Evolutionary conservation across 192 early-diverging fungal genomes (phyloP), one percentile per base, ranked within the genome.

Genomic region (Radiomyces spectabilis): DNA sequence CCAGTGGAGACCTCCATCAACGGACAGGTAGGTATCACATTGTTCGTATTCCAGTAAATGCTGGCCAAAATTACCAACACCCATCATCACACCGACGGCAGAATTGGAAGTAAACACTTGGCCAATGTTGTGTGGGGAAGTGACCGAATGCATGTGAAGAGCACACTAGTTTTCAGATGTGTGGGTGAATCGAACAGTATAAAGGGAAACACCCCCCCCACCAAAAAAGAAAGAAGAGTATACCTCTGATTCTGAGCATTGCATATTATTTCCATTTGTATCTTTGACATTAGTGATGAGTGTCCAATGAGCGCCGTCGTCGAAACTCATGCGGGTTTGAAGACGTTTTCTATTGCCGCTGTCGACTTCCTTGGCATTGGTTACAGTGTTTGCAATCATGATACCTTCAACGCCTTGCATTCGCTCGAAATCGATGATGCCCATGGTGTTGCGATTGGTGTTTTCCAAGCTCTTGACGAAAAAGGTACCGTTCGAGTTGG

Each of bases 341-440:
- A 98, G 55, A 26, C 72, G 54, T 56, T 93, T 85, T 15, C 55
- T 58, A 12, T 58, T 53, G 9, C 63, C 49, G 0, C 66, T 38
- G 0, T 59, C 61, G 4, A 84, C 56, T 8, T 83, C 78, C 42
- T 86, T 59, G 77, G 85, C 87, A 66, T 95, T 96, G 25, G 64
- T 44, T 6, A 97, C 87, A 33, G 87, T 68, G 57, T 98, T 98
- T 30, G 92, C 87, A 2, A 95, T 61, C 27, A 92, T 66, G 9
- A 96, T 85, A 15, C 91, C 93, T 42, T 86, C 81, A 3, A 92
- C 67, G 10, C 85, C 83, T 33, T 91, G 81, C 27, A 94, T 78
- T 8, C 86, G 78, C 73, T 97, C 94, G 70, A 94, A 92, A 59
- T 98, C 95, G 6, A 97, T 89, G 25, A 79, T 59, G 16, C 93